A percentile compares a stretch with the other conserved stretches of the same genome.
These are phyloP conservation scores for Zea mays DNA, from an alignment of 176 grass and related monocot species.

Conservation along the genomic window Zm-B73-REFERENCE-NAM-5.0 NC_050098.1:50764501-50765000, in stretches of 20 bases:
- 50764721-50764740: background rate
- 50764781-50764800: background rate
- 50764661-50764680: slow-evolving; percentile 67
- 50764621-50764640: slow-evolving; percentile 88
- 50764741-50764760: background rate
- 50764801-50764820: no score
- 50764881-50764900: slow-evolving; percentile 16
- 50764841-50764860: no score
- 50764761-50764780: background rate
- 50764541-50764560: slow-evolving; percentile 48
- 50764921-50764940: slow-evolving; percentile 20
- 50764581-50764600: slow-evolving; percentile 95
- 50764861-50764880: background rate
- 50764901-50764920: slow-evolving; percentile 24
- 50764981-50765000: slow-evolving; percentile 58
- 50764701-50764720: slow-evolving; percentile 13
- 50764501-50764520: background rate
- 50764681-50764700: slow-evolving; percentile 11
- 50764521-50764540: slow-evolving; percentile 5
- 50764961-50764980: slow-evolving; percentile 15
- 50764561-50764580: slow-evolving; percentile 71
- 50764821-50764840: no score
- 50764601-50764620: slow-evolving; percentile 72
- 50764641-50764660: slow-evolving; percentile 66
- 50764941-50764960: slow-evolving; percentile 2